Conservation (phyloP, 2,329 filamentous ascomycete genomes). For the Colletotrichum tropicale region DNA sequence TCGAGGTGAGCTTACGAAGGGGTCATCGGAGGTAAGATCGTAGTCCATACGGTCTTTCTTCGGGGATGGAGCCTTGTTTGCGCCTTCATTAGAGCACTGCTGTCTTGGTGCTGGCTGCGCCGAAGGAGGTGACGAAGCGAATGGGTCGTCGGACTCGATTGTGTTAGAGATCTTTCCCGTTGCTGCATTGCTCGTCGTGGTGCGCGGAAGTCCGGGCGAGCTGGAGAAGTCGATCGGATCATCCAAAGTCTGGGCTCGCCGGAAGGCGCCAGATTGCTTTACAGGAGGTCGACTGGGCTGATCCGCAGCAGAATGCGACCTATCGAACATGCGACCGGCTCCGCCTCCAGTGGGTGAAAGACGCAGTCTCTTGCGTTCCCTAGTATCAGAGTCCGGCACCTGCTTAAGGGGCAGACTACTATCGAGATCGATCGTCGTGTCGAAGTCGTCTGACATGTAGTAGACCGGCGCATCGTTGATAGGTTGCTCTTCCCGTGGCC, state of each 20-base stretch:
- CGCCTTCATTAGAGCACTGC: conserved; percentile 27
- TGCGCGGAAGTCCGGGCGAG: conserved; percentile 27
- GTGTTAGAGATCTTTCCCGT: not conserved
- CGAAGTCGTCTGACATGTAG: conserved; percentile 46
- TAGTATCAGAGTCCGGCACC: conserved; percentile 18
- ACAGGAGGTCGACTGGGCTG: not conserved
- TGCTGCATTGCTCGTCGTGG: not conserved
- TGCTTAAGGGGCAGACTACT: not conserved
- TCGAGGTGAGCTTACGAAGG: conserved; percentile 27
- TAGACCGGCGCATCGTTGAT: conserved; percentile 23
- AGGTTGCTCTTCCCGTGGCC: not conserved
- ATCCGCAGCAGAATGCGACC: not conserved
- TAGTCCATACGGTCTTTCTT: not conserved
- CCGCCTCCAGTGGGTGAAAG: conserved; percentile 21
- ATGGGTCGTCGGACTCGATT: conserved; percentile 16
- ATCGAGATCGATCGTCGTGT: conserved; percentile 42
- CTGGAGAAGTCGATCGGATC: conserved; percentile 42
- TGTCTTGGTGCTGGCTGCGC: not conserved
- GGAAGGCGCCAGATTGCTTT: not conserved
- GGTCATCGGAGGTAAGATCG: conserved; percentile 17
- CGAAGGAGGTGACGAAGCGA: conserved; percentile 25
- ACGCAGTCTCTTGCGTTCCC: conserved; percentile 32
- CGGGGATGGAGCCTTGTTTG: not conserved
- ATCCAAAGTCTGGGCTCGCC: not conserved
- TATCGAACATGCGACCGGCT: not conserved